These are phyloP conservation scores for Tuber aestivum DNA, from an alignment of 495 filamentous ascomycete genomes.

Conservation along the genomic window DNA sequence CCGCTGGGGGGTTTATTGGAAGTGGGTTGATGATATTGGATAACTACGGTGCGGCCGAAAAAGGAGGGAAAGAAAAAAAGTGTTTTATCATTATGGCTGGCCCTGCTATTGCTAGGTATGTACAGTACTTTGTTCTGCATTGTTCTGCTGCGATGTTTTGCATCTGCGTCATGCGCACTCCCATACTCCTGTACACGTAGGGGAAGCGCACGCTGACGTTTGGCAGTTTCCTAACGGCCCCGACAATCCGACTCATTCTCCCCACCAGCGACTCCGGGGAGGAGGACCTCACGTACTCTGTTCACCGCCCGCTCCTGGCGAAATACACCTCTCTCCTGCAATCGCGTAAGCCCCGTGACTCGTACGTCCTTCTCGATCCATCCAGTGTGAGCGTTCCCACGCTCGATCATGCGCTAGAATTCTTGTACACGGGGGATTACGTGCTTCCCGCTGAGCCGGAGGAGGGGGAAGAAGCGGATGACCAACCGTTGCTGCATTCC, in stretches of 20 bases:
- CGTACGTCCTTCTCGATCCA: constrained; percentile 23
- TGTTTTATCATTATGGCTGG: neutral
- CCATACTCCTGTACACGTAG: neutral
- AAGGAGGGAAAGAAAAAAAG: neutral
- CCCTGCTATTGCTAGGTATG: neutral
- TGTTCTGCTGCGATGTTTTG: neutral
- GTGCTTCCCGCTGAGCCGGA: constrained; percentile 17
- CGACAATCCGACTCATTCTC: constrained; percentile 31
- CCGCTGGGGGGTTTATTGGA: constrained; percentile 5
- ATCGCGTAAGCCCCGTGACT: constrained; percentile 19
- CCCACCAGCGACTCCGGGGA: constrained; percentile 9
- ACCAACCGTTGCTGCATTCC: constrained; percentile 12
- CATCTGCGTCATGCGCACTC: constrained; percentile 1
- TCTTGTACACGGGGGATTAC: constrained; percentile 33
- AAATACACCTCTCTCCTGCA: constrained; percentile 27
- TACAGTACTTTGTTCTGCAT: neutral
- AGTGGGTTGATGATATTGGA: neutral
- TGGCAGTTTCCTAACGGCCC: constrained; percentile 32
- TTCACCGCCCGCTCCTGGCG: constrained; percentile 32
- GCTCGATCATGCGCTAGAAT: constrained; percentile 27
- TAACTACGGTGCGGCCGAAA: neutral
- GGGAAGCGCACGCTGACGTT: neutral
- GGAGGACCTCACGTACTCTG: constrained; percentile 32
- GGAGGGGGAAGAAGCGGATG: constrained; percentile 16
- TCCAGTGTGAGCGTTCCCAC: constrained; percentile 20